phyloP scores from a whole-genome alignment of 768 basidiomycete species.

The Epithele typhae region DNA sequence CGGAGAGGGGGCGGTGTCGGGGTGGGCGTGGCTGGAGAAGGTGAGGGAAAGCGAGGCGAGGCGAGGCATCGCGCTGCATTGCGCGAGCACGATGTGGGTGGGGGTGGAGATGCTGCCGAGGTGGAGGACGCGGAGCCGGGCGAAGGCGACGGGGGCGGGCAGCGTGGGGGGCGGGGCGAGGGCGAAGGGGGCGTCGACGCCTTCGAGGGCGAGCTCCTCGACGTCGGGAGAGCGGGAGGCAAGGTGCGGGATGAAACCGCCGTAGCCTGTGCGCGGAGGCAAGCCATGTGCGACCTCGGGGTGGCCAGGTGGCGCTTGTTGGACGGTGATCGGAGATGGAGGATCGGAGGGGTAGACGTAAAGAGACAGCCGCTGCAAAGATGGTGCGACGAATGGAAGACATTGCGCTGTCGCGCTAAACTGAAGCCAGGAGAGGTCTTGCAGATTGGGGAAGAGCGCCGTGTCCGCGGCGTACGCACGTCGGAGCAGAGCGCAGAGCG shows the following conservation, averaged over 20 bases:
- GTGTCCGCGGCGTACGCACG: neutral
- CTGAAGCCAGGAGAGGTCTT: slow-evolving; percentile 13
- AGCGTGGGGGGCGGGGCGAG: neutral
- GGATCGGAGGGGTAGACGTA: slow-evolving; percentile 3
- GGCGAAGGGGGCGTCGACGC: slow-evolving; percentile 1
- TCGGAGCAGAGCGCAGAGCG: slow-evolving; percentile 4
- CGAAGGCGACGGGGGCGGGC: slow-evolving; percentile 1
- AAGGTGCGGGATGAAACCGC: no score
- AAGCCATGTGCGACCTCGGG: no score
- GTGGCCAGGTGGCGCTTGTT: no score
- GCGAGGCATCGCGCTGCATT: slow-evolving; percentile 5
- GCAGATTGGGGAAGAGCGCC: slow-evolving; percentile 6
- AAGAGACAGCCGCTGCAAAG: slow-evolving; percentile 5
- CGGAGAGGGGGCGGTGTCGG: neutral
- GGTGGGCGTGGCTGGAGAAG: neutral
- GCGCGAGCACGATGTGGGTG: slow-evolving; percentile 1
- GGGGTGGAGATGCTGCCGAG: slow-evolving; percentile 4
- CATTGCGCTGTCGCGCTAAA: slow-evolving; percentile 1
- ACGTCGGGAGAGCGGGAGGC: slow-evolving; percentile 1
- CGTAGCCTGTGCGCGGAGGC: no score
- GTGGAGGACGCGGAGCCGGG: slow-evolving; percentile 3
- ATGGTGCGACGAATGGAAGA: slow-evolving; percentile 5
- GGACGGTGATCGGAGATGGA: neutral
- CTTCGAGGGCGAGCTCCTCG: slow-evolving; percentile 7
- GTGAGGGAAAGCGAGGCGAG: slow-evolving; percentile 4